Conservation (phyloP, 129 eudicot genomes). For the Flaveria ramosissima region DNA sequence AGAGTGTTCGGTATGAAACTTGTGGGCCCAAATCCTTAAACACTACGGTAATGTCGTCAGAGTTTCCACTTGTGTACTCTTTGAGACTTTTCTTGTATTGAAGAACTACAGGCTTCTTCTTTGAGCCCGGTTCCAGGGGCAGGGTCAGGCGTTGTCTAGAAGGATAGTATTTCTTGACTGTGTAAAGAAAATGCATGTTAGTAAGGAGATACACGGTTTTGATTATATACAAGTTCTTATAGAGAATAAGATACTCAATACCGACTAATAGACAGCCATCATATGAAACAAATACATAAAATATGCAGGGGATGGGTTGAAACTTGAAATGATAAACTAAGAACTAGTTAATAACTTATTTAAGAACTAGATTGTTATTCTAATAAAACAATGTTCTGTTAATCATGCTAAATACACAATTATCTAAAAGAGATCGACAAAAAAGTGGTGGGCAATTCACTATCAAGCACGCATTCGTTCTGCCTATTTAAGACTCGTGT, state of each 20-base stretch:
- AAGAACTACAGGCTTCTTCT: slow-evolving; percentile 67
- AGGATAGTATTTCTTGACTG: slow-evolving; percentile 67
- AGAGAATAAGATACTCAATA: not conserved
- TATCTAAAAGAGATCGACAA: not conserved
- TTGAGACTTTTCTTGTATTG: slow-evolving; percentile 63
- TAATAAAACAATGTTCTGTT: not conserved
- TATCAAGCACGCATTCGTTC: too few relatives aligned
- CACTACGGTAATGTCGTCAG: slow-evolving; percentile 53
- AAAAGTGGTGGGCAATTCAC: not conserved
- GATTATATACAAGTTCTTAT: not conserved
- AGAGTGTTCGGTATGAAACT: slow-evolving; percentile 82
- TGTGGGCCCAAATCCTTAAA: slow-evolving; percentile 96
- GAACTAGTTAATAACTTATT: not conserved
- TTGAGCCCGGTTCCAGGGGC: slow-evolving; percentile 68
- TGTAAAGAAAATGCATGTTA: not conserved
- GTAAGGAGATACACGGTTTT: not conserved
- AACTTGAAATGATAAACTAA: not conserved
- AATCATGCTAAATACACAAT: not conserved
- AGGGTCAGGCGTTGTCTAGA: slow-evolving; percentile 87
- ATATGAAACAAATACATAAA: not conserved
- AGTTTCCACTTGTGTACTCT: slow-evolving; percentile 59
- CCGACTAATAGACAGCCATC: not conserved
- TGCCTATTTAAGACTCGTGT: too few relatives aligned
- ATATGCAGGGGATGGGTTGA: not conserved
- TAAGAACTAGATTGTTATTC: not conserved